Evolutionary conservation across 2,329 filamentous ascomycete genomes (phyloP), one percentile per base, ranked within the genome.

Genomic region (Clarireedia monteithiana): DNA sequence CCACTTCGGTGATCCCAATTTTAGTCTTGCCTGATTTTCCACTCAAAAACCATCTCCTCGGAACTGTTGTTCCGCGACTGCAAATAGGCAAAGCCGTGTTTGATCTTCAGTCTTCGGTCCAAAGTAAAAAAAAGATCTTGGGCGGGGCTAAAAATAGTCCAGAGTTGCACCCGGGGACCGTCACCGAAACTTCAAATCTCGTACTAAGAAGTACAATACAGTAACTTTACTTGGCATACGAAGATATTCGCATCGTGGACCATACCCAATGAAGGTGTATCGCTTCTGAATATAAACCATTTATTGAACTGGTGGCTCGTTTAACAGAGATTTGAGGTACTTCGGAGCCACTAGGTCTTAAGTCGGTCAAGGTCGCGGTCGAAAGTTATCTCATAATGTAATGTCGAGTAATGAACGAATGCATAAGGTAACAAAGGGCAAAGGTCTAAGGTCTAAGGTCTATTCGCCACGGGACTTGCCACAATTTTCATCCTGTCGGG

Each of bases 261-360:
- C 9, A 39, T 48, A 48, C 51, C 26, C 5, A 12, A 38, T 47
- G 9, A n/a, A 48, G 44, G 10, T 24, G 38, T 40, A 53, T 38
- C 34, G 17, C 24, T 20, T 26, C 36, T 17, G 20, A 53, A 34
- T 12, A 7, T 53, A 26, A 47, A 30, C 14, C 27, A 47, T 53
- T 47, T 53, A 20, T 53, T 42, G 47, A 36, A 27, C 36, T 30
- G 50, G 27, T 26, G 39, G 34, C 20, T 46, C 12, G 27, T 42
- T 47, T 53, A 53, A 34, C 40, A 53, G 50, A 53, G 40, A 53
- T 53, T 53, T 27, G 47, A 53, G 49, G 50, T 14, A 38, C 50
- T 53, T 53, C 40, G 38, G 40, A 53, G 26, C 39, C 40, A 26
- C n/a, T 47, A 47, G 24, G 17, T 24, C 23, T 15, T 17, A 36